These are phyloP conservation scores for Eustoma russellianum DNA, from an alignment of 257 asterid species.

Conservation along the genomic window DNA sequence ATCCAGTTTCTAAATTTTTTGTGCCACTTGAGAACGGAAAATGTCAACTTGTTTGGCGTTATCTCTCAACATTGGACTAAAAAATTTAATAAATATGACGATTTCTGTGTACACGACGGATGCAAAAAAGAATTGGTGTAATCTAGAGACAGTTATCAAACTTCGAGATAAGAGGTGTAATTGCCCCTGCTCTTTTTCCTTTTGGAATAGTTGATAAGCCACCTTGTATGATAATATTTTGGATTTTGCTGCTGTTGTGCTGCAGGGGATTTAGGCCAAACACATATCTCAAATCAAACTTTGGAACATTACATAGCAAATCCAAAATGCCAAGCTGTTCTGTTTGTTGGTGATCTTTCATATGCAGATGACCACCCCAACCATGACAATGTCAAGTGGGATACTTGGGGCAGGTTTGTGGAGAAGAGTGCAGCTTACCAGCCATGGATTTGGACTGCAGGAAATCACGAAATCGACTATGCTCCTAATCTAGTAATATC, in stretches of 20 bases:
- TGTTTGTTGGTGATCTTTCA: slow-evolving; percentile 40
- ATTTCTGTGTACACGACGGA: too few species aligned
- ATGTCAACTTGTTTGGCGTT: too few species aligned
- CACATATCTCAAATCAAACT: slow-evolving; percentile 33
- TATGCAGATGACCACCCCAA: slow-evolving; percentile 36
- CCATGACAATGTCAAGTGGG: slow-evolving; percentile 39
- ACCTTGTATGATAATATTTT: not conserved
- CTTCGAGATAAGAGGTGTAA: too few species aligned
- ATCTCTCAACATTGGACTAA: too few species aligned
- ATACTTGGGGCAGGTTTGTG: slow-evolving; percentile 31
- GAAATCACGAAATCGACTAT: slow-evolving; percentile 43
- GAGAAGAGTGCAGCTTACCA: slow-evolving; percentile 42
- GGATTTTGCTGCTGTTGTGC: not conserved
- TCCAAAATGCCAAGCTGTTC: slow-evolving; percentile 31
- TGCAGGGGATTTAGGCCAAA: slow-evolving; percentile 51
- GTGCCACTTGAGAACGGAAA: too few species aligned
- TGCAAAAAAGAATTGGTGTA: too few species aligned
- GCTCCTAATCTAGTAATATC: slow-evolving; percentile 40
- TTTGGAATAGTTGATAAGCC: not conserved
- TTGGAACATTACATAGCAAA: slow-evolving; percentile 33
- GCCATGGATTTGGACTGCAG: slow-evolving; percentile 46
- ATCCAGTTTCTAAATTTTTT: not conserved
- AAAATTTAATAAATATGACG: too few species aligned
- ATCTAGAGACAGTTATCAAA: too few species aligned
- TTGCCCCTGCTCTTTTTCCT: not conserved